Conservation (phyloP, 768 basidiomycete species). For the Macrocybe gigantea region DNA sequence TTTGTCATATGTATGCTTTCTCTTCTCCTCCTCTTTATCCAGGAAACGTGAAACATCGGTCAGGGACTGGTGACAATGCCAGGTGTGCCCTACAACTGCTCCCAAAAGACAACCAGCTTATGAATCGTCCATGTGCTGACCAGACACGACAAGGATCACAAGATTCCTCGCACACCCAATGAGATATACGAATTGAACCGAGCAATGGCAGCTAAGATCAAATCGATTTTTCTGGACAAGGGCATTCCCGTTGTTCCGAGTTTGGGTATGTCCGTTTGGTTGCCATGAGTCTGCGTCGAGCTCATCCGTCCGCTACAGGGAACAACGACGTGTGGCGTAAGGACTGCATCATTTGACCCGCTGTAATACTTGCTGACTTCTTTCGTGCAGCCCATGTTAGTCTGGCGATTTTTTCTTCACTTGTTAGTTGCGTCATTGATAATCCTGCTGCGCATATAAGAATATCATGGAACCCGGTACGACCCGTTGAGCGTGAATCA, state of each 20-base stretch:
- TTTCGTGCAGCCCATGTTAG: slow-evolving; percentile 50
- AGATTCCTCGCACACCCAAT: slow-evolving; percentile 69
- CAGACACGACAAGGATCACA: slow-evolving; percentile 82
- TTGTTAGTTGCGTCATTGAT: slow-evolving; percentile 5
- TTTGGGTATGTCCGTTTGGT: slow-evolving; percentile 43
- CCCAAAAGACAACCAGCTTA: not conserved
- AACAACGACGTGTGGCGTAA: slow-evolving; percentile 92
- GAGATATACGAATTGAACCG: slow-evolving; percentile 80
- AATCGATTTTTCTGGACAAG: slow-evolving; percentile 57
- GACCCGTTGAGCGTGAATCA: slow-evolving; percentile 3
- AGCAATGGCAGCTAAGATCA: slow-evolving; percentile 63
- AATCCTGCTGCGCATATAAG: slow-evolving; percentile 24
- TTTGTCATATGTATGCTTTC: slow-evolving; percentile 74
- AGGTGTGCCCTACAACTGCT: slow-evolving; percentile 30
- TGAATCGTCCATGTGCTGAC: not conserved
- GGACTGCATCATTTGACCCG: slow-evolving; percentile 15
- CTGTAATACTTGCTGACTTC: slow-evolving; percentile 7
- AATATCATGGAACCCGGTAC: slow-evolving; percentile 64
- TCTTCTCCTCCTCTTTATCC: slow-evolving; percentile 3
- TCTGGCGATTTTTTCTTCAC: slow-evolving; percentile 6
- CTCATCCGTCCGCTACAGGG: slow-evolving; percentile 32
- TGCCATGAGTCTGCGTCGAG: not conserved
- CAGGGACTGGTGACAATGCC: slow-evolving; percentile 78
- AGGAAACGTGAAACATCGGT: slow-evolving; percentile 1
- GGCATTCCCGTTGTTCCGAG: slow-evolving; percentile 80